These are phyloP conservation scores for Didymella keratinophila DNA, from an alignment of 2,329 filamentous ascomycete genomes.

Conservation along the genomic window DNA sequence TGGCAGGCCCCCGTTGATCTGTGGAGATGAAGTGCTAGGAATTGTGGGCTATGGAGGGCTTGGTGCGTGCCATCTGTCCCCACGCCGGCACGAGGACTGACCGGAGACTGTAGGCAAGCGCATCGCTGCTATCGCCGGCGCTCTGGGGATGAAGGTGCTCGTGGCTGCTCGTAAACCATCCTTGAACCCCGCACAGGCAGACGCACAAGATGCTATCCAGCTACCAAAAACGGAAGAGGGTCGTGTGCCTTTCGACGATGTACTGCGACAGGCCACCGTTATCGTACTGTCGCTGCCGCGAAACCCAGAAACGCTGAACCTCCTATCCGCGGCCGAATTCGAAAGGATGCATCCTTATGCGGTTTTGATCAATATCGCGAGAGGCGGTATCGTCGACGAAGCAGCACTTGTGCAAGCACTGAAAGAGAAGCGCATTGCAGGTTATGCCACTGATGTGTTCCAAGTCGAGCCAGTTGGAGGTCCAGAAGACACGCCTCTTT, in stretches of 20 bases:
- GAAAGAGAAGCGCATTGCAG: constrained; percentile 55
- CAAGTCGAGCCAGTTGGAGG: constrained; percentile 56
- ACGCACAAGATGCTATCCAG: constrained; percentile 15
- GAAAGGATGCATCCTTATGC: constrained; percentile 55
- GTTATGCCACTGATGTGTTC: constrained; percentile 62
- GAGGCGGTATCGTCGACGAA: constrained; percentile 62
- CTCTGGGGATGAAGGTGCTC: constrained; percentile 59
- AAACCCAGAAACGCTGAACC: constrained; percentile 42
- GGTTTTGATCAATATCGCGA: constrained; percentile 59
- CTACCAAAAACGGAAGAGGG: constrained; percentile 25
- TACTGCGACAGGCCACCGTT: constrained; percentile 49
- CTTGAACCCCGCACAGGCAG: constrained; percentile 12
- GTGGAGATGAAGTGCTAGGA: constrained; percentile 58
- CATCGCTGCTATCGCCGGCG: constrained; percentile 55
- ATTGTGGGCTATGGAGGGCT: constrained; percentile 61
- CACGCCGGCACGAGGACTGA: constrained; percentile 20
- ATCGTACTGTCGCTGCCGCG: constrained; percentile 49
- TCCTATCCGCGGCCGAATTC: constrained; percentile 53
- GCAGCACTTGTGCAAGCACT: constrained; percentile 57
- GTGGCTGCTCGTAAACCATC: constrained; percentile 54
- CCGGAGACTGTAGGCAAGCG: constrained; percentile 47
- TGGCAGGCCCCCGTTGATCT: constrained; percentile 55
- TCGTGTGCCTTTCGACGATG: constrained; percentile 49
- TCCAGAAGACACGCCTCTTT: constrained; percentile 52
- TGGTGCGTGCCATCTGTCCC: constrained; percentile 39